Conservation (phyloP, 2,329 filamentous ascomycete species). For the Fusarium sp. region DNA sequence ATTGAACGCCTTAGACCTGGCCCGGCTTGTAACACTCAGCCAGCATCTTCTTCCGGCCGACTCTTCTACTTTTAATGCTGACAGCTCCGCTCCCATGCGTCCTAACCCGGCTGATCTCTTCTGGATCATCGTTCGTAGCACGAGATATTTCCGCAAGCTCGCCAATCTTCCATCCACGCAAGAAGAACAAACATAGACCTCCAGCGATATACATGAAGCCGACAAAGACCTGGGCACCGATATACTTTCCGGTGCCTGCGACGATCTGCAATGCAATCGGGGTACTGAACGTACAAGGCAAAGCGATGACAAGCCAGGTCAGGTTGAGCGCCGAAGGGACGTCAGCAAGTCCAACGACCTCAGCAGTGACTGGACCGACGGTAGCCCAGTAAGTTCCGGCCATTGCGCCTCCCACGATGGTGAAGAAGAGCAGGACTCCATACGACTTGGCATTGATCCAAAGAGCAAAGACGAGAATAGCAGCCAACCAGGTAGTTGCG, state of each 20-base stretch:
- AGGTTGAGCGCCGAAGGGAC: slow-evolving; percentile 79
- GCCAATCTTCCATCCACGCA: slow-evolving; percentile 59
- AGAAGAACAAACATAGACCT: slow-evolving; percentile 51
- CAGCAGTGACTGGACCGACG: slow-evolving; percentile 78
- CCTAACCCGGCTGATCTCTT: slow-evolving; percentile 53
- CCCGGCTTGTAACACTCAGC: slow-evolving; percentile 51
- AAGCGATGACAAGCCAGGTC: slow-evolving; percentile 78
- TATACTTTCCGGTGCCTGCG: slow-evolving; percentile 62
- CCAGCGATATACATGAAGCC: slow-evolving; percentile 73
- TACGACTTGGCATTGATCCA: slow-evolving; percentile 79
- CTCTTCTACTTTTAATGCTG: slow-evolving; percentile 49
- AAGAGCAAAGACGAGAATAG: slow-evolving; percentile 76
- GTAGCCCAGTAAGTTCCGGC: slow-evolving; percentile 81
- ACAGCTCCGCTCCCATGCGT: slow-evolving; percentile 52
- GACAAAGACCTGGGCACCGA: slow-evolving; percentile 70
- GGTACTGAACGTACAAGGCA: slow-evolving; percentile 79
- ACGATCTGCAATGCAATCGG: slow-evolving; percentile 73
- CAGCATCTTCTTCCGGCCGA: slow-evolving; percentile 54
- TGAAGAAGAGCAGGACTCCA: slow-evolving; percentile 79
- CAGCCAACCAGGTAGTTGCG: slow-evolving; percentile 74
- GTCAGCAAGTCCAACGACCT: slow-evolving; percentile 79
- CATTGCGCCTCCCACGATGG: slow-evolving; percentile 78
- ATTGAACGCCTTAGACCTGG: slow-evolving; percentile 44
- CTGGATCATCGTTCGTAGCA: slow-evolving; percentile 50
- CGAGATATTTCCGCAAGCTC: slow-evolving; percentile 54